phyloP scores from a whole-genome alignment of 1,139 yeast genomes.

The Sugiyamaella castrensis region DNA sequence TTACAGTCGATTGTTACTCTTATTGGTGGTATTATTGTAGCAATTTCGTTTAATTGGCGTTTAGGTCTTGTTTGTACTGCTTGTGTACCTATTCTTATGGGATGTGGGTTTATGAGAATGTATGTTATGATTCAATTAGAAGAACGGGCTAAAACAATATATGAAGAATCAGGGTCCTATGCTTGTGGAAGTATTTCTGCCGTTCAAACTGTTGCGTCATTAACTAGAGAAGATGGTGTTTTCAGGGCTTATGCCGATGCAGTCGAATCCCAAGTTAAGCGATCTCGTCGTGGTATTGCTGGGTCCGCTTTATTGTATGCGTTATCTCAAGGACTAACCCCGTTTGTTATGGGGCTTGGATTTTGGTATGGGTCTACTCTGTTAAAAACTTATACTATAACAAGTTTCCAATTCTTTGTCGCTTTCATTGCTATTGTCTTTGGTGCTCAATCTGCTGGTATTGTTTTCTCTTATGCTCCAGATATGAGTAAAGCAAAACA shows the following conservation, averaged over 20 bases:
- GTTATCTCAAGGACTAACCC: slow-evolving; percentile 38
- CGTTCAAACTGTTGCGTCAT: slow-evolving; percentile 39
- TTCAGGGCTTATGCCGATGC: slow-evolving; percentile 30
- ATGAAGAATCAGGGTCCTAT: slow-evolving; percentile 39
- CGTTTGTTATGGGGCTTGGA: slow-evolving; percentile 40
- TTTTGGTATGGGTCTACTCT: slow-evolving; percentile 42
- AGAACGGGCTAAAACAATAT: slow-evolving; percentile 43
- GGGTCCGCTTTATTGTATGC: slow-evolving; percentile 36
- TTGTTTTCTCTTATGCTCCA: slow-evolving; percentile 85
- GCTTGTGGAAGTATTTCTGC: slow-evolving; percentile 39
- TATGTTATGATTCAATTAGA: slow-evolving; percentile 73
- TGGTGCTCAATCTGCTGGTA: slow-evolving; percentile 81
- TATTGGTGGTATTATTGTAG: slow-evolving; percentile 66
- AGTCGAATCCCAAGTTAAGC: slow-evolving; percentile 33
- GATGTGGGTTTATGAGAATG: slow-evolving; percentile 75
- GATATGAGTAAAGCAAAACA: slow-evolving; percentile 49
- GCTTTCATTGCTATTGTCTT: slow-evolving; percentile 57
- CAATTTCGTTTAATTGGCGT: slow-evolving; percentile 67
- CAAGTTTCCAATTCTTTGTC: slow-evolving; percentile 36
- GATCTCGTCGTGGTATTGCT: slow-evolving; percentile 30
- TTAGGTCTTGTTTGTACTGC: slow-evolving; percentile 60
- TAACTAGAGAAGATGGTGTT: slow-evolving; percentile 39
- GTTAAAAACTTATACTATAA: slow-evolving; percentile 29
- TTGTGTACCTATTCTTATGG: slow-evolving; percentile 62
- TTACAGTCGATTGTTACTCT: slow-evolving; percentile 72